Conservation (phyloP, 2,329 filamentous ascomycete species). For the Cercospora citrullina region DNA sequence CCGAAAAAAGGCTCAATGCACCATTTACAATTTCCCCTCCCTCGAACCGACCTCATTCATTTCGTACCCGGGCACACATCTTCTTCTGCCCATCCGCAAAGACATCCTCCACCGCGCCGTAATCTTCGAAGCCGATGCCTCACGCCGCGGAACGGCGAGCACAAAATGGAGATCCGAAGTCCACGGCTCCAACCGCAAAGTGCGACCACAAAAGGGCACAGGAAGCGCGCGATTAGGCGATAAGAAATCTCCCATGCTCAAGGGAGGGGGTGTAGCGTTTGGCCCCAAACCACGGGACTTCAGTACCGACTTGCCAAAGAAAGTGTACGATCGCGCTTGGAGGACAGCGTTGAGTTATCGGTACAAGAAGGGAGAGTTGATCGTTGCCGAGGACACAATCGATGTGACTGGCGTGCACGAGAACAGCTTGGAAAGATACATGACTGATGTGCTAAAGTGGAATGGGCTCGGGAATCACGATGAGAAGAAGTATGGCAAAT, state of each 20-base stretch:
- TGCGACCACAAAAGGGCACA: slow-evolving; percentile 82
- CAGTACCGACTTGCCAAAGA: slow-evolving; percentile 74
- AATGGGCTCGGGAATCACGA: slow-evolving; percentile 67
- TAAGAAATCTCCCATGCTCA: slow-evolving; percentile 76
- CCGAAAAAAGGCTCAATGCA: slow-evolving; percentile 69
- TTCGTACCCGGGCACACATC: slow-evolving; percentile 76
- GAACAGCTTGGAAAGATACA: slow-evolving; percentile 53
- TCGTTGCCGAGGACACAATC: slow-evolving; percentile 81
- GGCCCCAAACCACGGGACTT: slow-evolving; percentile 95
- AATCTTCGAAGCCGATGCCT: slow-evolving; percentile 85
- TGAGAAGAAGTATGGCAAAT: slow-evolving; percentile 60
- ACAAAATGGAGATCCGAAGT: slow-evolving; percentile 82
- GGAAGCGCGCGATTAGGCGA: slow-evolving; percentile 77
- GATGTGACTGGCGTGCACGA: slow-evolving; percentile 52
- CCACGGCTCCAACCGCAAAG: slow-evolving; percentile 77
- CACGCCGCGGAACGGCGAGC: slow-evolving; percentile 81
- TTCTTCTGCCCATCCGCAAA: slow-evolving; percentile 80
- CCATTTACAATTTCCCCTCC: slow-evolving; percentile 84
- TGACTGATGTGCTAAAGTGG: slow-evolving; percentile 66
- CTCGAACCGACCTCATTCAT: slow-evolving; percentile 80
- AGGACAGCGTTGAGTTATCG: slow-evolving; percentile 90
- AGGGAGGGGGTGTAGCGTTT: slow-evolving; percentile 82
- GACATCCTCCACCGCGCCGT: slow-evolving; percentile 93
- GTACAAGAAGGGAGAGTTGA: slow-evolving; percentile 80
- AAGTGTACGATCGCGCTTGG: slow-evolving; percentile 95